These are phyloP conservation scores for Apodospora peruviana DNA, from an alignment of 495 filamentous ascomycete genomes.

Conservation along the genomic window DNA sequence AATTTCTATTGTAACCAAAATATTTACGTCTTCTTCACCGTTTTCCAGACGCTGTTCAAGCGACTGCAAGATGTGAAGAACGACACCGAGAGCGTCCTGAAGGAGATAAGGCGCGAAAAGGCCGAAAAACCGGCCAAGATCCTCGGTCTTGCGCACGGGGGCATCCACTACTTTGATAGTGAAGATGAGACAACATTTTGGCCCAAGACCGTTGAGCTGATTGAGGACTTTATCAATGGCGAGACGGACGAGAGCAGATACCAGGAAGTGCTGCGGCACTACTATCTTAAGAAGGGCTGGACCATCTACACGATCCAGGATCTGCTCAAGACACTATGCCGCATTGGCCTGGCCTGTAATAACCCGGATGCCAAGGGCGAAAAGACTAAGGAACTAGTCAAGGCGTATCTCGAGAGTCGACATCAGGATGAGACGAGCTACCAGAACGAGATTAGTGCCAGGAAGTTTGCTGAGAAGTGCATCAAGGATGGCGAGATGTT, in stretches of 20 bases:
- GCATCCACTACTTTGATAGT: conserved; percentile 39
- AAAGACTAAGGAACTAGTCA: conserved; percentile 78
- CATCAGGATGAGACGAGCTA: conserved; percentile 76
- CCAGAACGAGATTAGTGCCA: conserved; percentile 74
- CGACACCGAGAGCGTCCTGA: conserved; percentile 62
- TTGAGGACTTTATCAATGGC: conserved; percentile 76
- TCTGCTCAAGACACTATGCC: conserved; percentile 68
- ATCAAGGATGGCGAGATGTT: conserved; percentile 89
- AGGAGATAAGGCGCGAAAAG: conserved; percentile 64
- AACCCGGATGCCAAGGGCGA: conserved; percentile 75
- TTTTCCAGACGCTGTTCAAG: conserved; percentile 82
- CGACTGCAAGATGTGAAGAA: conserved; percentile 78
- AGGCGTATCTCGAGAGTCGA: conserved; percentile 75
- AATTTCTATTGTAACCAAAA: conserved; percentile 85
- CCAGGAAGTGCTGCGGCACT: conserved; percentile 84
- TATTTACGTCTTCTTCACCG: conserved; percentile 87
- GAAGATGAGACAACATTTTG: conserved; percentile 44
- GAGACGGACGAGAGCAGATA: conserved; percentile 75
- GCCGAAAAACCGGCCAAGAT: conserved; percentile 72
- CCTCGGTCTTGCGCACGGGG: conserved; percentile 60
- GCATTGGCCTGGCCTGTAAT: conserved; percentile 69
- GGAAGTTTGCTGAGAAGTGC: conserved; percentile 80
- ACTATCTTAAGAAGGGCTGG: conserved; percentile 84
- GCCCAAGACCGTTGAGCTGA: conserved; percentile 55
- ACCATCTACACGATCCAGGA: conserved; percentile 85